Evolutionary conservation across 192 early-diverging fungal genomes (phyloP).

Genomic region (Coemansia guatemalensis): DNA sequence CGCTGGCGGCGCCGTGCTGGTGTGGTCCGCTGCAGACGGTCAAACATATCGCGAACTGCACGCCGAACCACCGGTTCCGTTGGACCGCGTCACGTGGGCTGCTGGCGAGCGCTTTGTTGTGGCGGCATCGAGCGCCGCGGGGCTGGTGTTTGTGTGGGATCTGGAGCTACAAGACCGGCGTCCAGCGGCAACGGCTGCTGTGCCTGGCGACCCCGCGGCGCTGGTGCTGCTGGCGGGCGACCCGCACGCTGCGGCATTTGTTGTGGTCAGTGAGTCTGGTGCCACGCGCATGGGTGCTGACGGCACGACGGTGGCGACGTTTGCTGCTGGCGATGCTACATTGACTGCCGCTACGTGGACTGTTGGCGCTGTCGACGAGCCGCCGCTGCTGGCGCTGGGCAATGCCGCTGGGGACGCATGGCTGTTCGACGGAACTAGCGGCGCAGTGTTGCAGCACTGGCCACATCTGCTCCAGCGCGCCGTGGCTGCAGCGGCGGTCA

Average conservation of each 20-base stretch:
- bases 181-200: slow-evolving; percentile 3
- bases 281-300: slow-evolving; percentile 25
- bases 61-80: neutral
- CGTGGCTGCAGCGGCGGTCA: slow-evolving; percentile 21
- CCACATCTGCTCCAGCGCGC: slow-evolving; percentile 27
- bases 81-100: slow-evolving; percentile 33
- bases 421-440: slow-evolving; percentile 25
- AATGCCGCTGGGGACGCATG: slow-evolving; percentile 32
- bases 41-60: slow-evolving; percentile 4
- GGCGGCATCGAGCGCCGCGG: slow-evolving; percentile 12
- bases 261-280: slow-evolving; percentile 19
- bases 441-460: slow-evolving; percentile 14
- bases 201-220: slow-evolving; percentile 1
- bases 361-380: neutral
- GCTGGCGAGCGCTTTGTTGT: slow-evolving; percentile 22
- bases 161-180: neutral
- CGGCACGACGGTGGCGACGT: slow-evolving; percentile 4
- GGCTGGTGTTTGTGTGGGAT: slow-evolving; percentile 32
- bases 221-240: slow-evolving; percentile 40
- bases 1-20: slow-evolving; percentile 21
- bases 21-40: slow-evolving; percentile 29
- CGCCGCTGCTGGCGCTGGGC: slow-evolving; percentile 32
- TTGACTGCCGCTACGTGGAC: slow-evolving; percentile 21
- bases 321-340: slow-evolving; percentile 3
- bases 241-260: slow-evolving; percentile 20